phyloP scores from a whole-genome alignment of 2,329 filamentous ascomycete species.

The Hypoxylon sp. region DNA sequence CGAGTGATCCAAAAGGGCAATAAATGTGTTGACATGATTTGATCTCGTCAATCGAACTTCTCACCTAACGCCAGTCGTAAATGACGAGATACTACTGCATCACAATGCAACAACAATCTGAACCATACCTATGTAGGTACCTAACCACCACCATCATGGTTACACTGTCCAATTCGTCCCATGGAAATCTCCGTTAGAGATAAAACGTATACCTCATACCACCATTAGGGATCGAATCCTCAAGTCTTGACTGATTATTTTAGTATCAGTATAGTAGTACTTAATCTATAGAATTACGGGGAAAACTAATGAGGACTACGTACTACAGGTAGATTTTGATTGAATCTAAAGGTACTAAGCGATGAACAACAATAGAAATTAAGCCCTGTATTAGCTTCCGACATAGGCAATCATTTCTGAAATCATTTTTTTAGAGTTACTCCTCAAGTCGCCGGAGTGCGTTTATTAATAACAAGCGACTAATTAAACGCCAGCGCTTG shows the following conservation, averaged over 20 bases:
- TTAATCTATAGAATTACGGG: slow-evolving; percentile 2
- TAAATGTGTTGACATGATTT: slow-evolving; percentile 39
- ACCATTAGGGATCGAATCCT: slow-evolving; percentile 11
- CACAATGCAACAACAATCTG: slow-evolving; percentile 21
- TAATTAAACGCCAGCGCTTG: slow-evolving; percentile 50
- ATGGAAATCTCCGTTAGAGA: slow-evolving; percentile 23
- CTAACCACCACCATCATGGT: not conserved
- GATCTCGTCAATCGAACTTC: slow-evolving; percentile 37
- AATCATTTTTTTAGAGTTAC: slow-evolving; percentile 24
- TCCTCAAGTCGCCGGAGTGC: slow-evolving; percentile 21
- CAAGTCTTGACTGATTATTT: slow-evolving; percentile 20
- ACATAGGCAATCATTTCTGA: slow-evolving; percentile 3
- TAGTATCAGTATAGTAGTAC: slow-evolving; percentile 1
- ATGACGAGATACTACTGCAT: slow-evolving; percentile 39
- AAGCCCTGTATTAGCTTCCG: slow-evolving; percentile 6
- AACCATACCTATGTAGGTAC: not conserved
- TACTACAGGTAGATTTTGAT: not conserved
- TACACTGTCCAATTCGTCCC: slow-evolving; percentile 8
- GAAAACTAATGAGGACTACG: not conserved
- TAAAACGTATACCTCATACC: slow-evolving; percentile 16
- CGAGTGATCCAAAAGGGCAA: slow-evolving; percentile 29
- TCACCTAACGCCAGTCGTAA: slow-evolving; percentile 35
- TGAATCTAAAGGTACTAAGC: slow-evolving; percentile 4
- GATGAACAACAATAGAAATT: slow-evolving; percentile 30
- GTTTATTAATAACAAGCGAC: slow-evolving; percentile 36